Evolutionary conservation across 1,284 basidiomycete species (phyloP), one percentile per base, ranked within the genome.

Genomic region (Cryptococcus sp.): DNA sequence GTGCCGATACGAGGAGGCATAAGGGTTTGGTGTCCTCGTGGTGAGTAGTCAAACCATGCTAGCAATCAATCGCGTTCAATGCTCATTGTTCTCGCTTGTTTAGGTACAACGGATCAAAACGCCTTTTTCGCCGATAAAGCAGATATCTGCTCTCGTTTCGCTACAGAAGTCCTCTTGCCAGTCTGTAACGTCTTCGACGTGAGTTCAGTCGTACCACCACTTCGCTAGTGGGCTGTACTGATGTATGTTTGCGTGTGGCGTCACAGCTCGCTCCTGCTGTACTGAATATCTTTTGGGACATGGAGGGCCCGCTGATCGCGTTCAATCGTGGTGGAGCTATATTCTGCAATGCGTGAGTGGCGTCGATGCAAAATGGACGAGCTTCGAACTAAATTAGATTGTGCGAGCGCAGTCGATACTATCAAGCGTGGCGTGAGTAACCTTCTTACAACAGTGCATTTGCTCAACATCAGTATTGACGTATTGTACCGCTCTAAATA

Each of bases 301-400:
- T 83, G 11, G 80, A 81, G 6, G 93, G 94, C 1, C 88, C 87
- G 1, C 80, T 89, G 19, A 96, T 98, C 60, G 95, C 94, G 0
- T 98, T 98, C 82, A 99, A 98, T 76, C 83, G 92, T 30, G 87
- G 86, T 52, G 93, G 91, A 3, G 88, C 88, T 58, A 83, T 99
- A 30, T 98, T 93, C 79, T 81, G 97, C 65, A 98, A 97, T 73
- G 80, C 94, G 68, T 76, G 54, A 74, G 80, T 65, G 8, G 16
- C 41, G 11, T 20, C 10, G 22, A 23, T 17, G 15, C 22, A 17
- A 27, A 35, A 20, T 39, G 22, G 2, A 13, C 11, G 17, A 16
- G 5, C 22, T 30, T 49, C n/a, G 35, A 11, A 45, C 48, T 55
- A 47, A 60, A 16, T 10, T 19, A 22, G 23, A 10, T 39, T 5